phyloP scores from a whole-genome alignment of 805 yeast species.

The Candida loeiensis region DNA sequence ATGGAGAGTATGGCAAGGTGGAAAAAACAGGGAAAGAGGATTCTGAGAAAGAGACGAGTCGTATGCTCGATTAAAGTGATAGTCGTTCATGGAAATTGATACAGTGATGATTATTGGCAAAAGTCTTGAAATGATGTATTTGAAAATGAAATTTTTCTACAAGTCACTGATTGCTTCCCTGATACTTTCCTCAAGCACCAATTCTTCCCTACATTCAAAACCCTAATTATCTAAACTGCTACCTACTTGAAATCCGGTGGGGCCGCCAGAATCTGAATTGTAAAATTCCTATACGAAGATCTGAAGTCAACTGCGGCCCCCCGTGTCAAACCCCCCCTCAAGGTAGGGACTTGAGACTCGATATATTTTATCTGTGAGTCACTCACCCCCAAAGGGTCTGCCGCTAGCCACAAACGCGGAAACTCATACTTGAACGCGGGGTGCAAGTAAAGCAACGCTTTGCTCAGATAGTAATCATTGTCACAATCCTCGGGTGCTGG shows the following conservation, averaged over 20 bases:
- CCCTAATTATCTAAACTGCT: too few species aligned
- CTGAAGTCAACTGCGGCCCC: slow-evolving; percentile 24
- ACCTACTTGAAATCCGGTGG: slow-evolving; percentile 34
- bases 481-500: not conserved
- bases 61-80: too few species aligned
- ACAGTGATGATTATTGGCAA: too few species aligned
- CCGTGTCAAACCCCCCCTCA: slow-evolving; percentile 21
- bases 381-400: slow-evolving; percentile 31
- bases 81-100: too few species aligned
- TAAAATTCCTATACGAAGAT: slow-evolving; percentile 10
- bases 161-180: too few species aligned
- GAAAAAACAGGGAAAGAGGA: not conserved
- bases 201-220: too few species aligned
- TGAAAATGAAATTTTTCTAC: too few species aligned
- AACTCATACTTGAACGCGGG: slow-evolving; percentile 36
- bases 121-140: too few species aligned
- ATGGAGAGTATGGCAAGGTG: slow-evolving; percentile 8
- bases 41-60: too few species aligned
- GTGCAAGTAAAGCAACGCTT: slow-evolving; percentile 30
- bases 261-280: slow-evolving; percentile 23
- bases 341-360: slow-evolving; percentile 13
- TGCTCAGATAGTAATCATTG: slow-evolving; percentile 18
- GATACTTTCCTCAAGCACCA: too few species aligned
- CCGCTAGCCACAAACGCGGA: slow-evolving; percentile 40
- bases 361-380: slow-evolving; percentile 19